Percentiles rank a stretch among this genome's conserved stretches.
Conservation (phyloP, 495 filamentous ascomycete genomes). For the Cercophora sp. region DNA sequence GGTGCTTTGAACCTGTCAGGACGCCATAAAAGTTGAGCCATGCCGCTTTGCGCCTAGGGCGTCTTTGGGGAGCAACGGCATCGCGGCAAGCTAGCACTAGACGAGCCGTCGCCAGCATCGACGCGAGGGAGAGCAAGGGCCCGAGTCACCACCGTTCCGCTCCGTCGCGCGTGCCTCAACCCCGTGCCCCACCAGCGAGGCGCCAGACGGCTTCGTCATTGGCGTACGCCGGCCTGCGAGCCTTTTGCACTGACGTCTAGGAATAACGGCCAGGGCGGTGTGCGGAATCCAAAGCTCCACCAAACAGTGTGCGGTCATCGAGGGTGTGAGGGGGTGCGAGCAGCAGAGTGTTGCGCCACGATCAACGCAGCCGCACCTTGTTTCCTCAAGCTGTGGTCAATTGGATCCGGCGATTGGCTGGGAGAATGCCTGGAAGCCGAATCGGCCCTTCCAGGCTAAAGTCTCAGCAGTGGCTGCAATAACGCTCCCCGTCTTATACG, state of each 20-base stretch:
- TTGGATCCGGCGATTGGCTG: slow-evolving; percentile 27
- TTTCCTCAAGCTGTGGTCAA: slow-evolving; percentile 26
- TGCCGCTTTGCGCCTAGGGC: slow-evolving; percentile 10
- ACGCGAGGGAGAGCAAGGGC: neutral
- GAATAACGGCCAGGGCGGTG: slow-evolving; percentile 7
- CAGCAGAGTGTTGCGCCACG: slow-evolving; percentile 24
- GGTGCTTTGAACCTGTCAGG: slow-evolving; percentile 8
- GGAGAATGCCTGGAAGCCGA: slow-evolving; percentile 27
- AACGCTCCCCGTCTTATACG: slow-evolving; percentile 27
- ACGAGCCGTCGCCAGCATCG: slow-evolving; percentile 2
- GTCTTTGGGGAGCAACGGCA: neutral
- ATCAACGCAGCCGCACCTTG: slow-evolving; percentile 40
- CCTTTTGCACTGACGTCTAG: slow-evolving; percentile 4
- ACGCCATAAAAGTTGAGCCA: slow-evolving; percentile 1
- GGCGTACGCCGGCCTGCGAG: slow-evolving; percentile 6
- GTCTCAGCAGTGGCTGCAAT: slow-evolving; percentile 23
- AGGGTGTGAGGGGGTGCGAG: neutral
- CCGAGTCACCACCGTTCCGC: slow-evolving; percentile 9
- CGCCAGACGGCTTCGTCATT: neutral
- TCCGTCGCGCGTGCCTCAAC: slow-evolving; percentile 3
- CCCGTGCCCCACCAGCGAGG: neutral
- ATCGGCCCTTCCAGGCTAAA: slow-evolving; percentile 43
- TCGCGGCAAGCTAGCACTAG: slow-evolving; percentile 13
- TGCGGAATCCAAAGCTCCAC: neutral
- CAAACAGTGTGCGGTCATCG: neutral